A percentile compares a stretch with the other conserved stretches of the same genome.
phyloP scores from a whole-genome alignment of 257 asterid genomes.

The Ajuga chamaepitys region DNA sequence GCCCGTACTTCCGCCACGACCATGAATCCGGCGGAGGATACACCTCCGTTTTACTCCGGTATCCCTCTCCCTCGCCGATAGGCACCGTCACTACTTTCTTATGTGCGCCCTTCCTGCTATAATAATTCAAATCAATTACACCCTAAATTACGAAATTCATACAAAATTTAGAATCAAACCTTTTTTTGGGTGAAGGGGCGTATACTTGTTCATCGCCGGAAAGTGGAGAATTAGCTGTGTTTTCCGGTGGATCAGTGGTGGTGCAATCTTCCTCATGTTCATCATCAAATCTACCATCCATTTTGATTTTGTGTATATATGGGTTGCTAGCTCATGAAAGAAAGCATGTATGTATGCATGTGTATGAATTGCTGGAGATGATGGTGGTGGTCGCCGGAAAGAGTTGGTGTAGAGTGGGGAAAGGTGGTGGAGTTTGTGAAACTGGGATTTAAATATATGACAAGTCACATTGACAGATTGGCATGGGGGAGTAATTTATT shows the following conservation, averaged over 20 bases:
- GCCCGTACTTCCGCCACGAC: slow-evolving; percentile 94
- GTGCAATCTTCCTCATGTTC: slow-evolving; percentile 38
- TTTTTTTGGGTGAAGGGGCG: slow-evolving; percentile 54
- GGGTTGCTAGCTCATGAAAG: slow-evolving; percentile 11
- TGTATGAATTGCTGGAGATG: background rate
- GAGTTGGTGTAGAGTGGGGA: slow-evolving; percentile 27
- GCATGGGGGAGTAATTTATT: slow-evolving; percentile 40
- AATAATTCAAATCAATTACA: background rate
- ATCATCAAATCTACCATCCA: slow-evolving; percentile 33
- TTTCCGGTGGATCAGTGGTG: slow-evolving; percentile 28
- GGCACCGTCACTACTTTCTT: slow-evolving; percentile 60
- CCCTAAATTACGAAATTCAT: background rate
- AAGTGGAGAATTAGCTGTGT: slow-evolving; percentile 37
- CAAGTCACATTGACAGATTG: slow-evolving; percentile 64
- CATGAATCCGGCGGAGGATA: slow-evolving; percentile 89
- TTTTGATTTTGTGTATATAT: background rate
- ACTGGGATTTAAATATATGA: slow-evolving; percentile 28
- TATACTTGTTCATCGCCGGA: slow-evolving; percentile 55
- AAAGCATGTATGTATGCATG: slow-evolving; percentile 9
- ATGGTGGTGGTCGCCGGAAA: slow-evolving; percentile 29
- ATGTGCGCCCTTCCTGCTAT: slow-evolving; percentile 39
- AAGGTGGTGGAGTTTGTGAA: slow-evolving; percentile 35
- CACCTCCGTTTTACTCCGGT: slow-evolving; percentile 57
- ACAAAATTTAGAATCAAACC: slow-evolving; percentile 24
- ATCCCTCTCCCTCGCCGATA: slow-evolving; percentile 43